These are phyloP conservation scores for Ramaria sp. DNA, from an alignment of 768 basidiomycete species.

Conservation along the genomic window DNA sequence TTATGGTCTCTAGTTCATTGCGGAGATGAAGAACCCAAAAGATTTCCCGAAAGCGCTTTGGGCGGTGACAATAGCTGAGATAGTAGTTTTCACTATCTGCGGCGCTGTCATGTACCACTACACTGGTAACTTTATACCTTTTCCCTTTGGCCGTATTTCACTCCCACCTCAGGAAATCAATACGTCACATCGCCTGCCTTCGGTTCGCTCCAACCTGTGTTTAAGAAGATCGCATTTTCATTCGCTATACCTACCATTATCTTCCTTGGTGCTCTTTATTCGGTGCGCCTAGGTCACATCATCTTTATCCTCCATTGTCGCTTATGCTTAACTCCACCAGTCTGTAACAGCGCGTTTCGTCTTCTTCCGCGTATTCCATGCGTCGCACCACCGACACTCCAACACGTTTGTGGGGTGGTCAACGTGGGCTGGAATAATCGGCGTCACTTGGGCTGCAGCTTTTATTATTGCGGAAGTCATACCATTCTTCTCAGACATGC, in stretches of 20 bases:
- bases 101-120: slow-evolving; percentile 34
- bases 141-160: not conserved
- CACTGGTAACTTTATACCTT: slow-evolving; percentile 14
- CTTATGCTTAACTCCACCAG: slow-evolving; percentile 13
- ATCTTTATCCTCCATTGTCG: not conserved
- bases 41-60: slow-evolving; percentile 38
- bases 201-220: slow-evolving; percentile 25
- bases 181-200: slow-evolving; percentile 35
- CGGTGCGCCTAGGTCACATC: slow-evolving; percentile 18
- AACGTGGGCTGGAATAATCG: slow-evolving; percentile 23
- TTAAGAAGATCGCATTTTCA: slow-evolving; percentile 34
- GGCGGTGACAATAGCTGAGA: slow-evolving; percentile 32
- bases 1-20: slow-evolving; percentile 25
- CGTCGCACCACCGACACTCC: slow-evolving; percentile 27
- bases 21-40: slow-evolving; percentile 36
- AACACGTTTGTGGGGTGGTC: slow-evolving; percentile 24
- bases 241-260: slow-evolving; percentile 36
- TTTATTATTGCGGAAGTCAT: slow-evolving; percentile 26
- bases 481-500: slow-evolving; percentile 30
- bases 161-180: slow-evolving; percentile 22
- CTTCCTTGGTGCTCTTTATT: slow-evolving; percentile 34
- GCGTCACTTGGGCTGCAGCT: slow-evolving; percentile 22
- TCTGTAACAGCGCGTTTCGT: slow-evolving; percentile 33
- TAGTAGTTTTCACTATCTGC: slow-evolving; percentile 31
- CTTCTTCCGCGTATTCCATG: slow-evolving; percentile 33